These are phyloP conservation scores for Carex sylvatica DNA, from an alignment of 202 grass and related monocot species.

Conservation along the genomic window DNA sequence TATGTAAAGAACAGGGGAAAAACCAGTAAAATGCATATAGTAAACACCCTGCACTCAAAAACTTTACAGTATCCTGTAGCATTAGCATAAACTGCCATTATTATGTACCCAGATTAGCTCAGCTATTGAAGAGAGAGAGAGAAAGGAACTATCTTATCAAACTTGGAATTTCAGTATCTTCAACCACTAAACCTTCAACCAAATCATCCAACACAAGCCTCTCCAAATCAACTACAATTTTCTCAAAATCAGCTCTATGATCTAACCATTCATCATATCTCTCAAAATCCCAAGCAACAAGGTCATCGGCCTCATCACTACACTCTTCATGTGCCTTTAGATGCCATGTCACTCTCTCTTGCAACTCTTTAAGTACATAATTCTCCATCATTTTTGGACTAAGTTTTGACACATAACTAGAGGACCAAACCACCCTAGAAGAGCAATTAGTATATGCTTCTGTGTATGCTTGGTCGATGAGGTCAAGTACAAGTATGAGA, in stretches of 20 bases:
- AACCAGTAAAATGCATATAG: background rate
- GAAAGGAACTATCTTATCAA: background rate
- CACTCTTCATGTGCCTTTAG: slow-evolving; percentile 22
- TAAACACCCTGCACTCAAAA: background rate
- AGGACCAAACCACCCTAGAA: slow-evolving; percentile 7
- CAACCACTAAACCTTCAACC: slow-evolving; percentile 15
- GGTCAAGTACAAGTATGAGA: slow-evolving; percentile 20
- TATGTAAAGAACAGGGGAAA: background rate
- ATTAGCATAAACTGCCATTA: background rate
- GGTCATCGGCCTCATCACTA: slow-evolving; percentile 18
- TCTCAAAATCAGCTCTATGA: slow-evolving; percentile 12
- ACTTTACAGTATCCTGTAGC: background rate
- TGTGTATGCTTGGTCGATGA: slow-evolving; percentile 16
- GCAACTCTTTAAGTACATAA: slow-evolving; percentile 12
- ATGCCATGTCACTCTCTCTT: slow-evolving; percentile 26
- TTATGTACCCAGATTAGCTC: background rate
- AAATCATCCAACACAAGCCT: slow-evolving; percentile 29
- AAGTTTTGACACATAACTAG: background rate
- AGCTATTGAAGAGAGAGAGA: background rate
- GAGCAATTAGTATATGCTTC: slow-evolving; percentile 3
- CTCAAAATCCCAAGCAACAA: slow-evolving; percentile 25
- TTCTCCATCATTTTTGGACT: background rate
- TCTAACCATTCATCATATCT: slow-evolving; percentile 31
- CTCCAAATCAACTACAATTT: slow-evolving; percentile 19
- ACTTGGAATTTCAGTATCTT: background rate